Percentiles rank a stretch among this genome's conserved stretches.
These are phyloP conservation scores for Brassica hybrid DNA, from an alignment of 441 rosid genomes.

Conservation along the genomic window DNA sequence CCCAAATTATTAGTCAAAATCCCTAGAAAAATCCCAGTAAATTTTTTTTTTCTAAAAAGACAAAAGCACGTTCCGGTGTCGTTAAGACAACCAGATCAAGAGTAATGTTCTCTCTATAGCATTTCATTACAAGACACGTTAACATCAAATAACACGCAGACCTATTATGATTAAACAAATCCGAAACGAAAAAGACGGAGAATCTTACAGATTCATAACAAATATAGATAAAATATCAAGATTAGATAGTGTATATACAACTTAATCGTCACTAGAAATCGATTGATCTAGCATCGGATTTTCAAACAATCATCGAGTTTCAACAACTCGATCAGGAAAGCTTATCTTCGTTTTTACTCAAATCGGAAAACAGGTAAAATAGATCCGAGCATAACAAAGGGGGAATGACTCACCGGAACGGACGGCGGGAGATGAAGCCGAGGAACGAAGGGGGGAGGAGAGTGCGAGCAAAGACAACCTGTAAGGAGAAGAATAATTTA, in stretches of 20 bases:
- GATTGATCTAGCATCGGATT: conserved; percentile 1
- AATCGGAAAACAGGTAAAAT: neutral
- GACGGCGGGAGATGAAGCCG: conserved; percentile 13
- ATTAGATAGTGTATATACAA: neutral
- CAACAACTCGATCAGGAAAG: neutral
- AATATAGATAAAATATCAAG: neutral
- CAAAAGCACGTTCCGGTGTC: neutral
- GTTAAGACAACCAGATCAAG: neutral
- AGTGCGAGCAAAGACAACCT: conserved; percentile 9
- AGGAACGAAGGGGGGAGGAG: conserved; percentile 7
- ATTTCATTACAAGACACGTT: neutral
- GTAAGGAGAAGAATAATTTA: conserved; percentile 4
- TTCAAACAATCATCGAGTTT: neutral
- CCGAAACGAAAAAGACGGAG: conserved; percentile 4
- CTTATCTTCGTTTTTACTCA: neutral
- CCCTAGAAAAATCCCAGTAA: neutral
- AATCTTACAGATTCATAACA: neutral
- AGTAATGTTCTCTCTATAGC: neutral
- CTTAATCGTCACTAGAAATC: neutral
- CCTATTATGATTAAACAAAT: neutral
- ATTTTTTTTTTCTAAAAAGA: neutral
- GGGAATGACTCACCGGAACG: conserved; percentile 27
- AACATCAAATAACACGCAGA: neutral
- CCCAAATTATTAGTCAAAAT: neutral
- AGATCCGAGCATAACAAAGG: neutral